A percentile compares a stretch with the other conserved stretches of the same genome.
Evolutionary conservation across 257 asterid genomes (phyloP).

Genomic region (Rubia yunnanensis): DNA sequence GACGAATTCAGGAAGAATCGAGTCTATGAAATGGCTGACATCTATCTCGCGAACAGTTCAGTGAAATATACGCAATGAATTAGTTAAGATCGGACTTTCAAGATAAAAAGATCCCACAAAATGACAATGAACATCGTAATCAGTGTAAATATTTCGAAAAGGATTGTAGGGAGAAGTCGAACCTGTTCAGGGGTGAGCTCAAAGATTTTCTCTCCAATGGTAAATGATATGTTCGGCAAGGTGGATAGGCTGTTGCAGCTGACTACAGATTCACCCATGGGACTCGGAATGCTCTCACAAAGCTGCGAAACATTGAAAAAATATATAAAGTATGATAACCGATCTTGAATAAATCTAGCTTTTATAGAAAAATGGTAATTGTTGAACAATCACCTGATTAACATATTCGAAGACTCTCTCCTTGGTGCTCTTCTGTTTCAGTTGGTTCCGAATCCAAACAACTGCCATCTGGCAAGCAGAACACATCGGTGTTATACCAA

Average conservation of each 20-base stretch:
- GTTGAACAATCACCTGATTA: constrained; percentile 48
- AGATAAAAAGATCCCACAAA: too few species aligned
- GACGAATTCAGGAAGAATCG: constrained; percentile 1
- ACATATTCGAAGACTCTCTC: constrained; percentile 63
- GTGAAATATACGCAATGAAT: too few species aligned
- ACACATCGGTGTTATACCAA: constrained; percentile 47
- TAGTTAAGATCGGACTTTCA: too few species aligned
- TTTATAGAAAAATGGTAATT: not conserved
- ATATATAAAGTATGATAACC: not conserved
- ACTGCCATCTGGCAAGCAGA: constrained; percentile 90
- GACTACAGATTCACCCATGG: constrained; percentile 67
- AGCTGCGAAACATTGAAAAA: constrained; percentile 37
- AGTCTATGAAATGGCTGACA: not conserved
- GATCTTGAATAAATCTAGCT: not conserved
- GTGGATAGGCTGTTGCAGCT: constrained; percentile 47
- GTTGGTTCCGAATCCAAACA: constrained; percentile 82
- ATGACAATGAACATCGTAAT: not conserved
- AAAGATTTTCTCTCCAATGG: constrained; percentile 50
- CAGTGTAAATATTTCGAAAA: not conserved
- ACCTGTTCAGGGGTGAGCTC: constrained; percentile 88
- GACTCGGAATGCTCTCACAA: constrained; percentile 81
- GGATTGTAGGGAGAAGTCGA: not conserved
- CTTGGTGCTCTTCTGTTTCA: constrained; percentile 46
- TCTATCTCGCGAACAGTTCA: too few species aligned
- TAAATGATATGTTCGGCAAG: constrained; percentile 69